Evolutionary conservation across 495 filamentous ascomycete genomes (phyloP).

Genomic region (Hyaloscypha finlandica): DNA sequence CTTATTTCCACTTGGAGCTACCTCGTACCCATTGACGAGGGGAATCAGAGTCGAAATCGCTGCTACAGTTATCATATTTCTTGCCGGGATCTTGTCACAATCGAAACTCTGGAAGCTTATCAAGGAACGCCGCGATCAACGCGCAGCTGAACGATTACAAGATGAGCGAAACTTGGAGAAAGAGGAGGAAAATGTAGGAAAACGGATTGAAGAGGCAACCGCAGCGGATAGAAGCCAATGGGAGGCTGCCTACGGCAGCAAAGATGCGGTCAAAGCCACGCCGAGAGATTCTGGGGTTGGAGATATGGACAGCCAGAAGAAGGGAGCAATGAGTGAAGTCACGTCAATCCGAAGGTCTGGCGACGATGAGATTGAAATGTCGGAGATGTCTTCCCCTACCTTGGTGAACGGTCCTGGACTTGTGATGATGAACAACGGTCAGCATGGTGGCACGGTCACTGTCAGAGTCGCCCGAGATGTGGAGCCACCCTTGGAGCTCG

Average conservation of each 20-base stretch:
- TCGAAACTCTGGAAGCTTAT: slow-evolving; percentile 88
- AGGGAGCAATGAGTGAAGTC: slow-evolving; percentile 41
- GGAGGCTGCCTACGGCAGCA: slow-evolving; percentile 77
- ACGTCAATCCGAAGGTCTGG: slow-evolving; percentile 33
- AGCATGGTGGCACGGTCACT: slow-evolving; percentile 37
- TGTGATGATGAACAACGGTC: slow-evolving; percentile 30
- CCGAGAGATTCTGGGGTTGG: slow-evolving; percentile 54
- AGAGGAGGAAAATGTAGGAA: slow-evolving; percentile 69
- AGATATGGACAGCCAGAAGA: slow-evolving; percentile 54
- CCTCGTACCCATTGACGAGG: slow-evolving; percentile 83
- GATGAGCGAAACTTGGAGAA: slow-evolving; percentile 62
- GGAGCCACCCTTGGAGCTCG: slow-evolving; percentile 19
- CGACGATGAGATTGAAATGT: slow-evolving; percentile 39
- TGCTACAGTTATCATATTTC: slow-evolving; percentile 68
- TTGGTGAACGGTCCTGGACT: slow-evolving; percentile 36
- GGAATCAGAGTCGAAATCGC: slow-evolving; percentile 87
- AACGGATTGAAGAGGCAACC: slow-evolving; percentile 67
- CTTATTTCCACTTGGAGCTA: slow-evolving; percentile 73
- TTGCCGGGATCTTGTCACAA: slow-evolving; percentile 81
- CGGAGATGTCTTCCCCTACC: slow-evolving; percentile 33
- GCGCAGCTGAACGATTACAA: slow-evolving; percentile 55
- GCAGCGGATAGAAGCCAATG: slow-evolving; percentile 69
- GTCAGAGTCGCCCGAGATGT: slow-evolving; percentile 44
- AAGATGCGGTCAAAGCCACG: slow-evolving; percentile 32
- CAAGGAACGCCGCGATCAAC: slow-evolving; percentile 66